Evolutionary conservation across 2,329 filamentous ascomycete species (phyloP), one percentile per base, ranked within the genome.

Genomic region (Colletotrichum noveboracense): DNA sequence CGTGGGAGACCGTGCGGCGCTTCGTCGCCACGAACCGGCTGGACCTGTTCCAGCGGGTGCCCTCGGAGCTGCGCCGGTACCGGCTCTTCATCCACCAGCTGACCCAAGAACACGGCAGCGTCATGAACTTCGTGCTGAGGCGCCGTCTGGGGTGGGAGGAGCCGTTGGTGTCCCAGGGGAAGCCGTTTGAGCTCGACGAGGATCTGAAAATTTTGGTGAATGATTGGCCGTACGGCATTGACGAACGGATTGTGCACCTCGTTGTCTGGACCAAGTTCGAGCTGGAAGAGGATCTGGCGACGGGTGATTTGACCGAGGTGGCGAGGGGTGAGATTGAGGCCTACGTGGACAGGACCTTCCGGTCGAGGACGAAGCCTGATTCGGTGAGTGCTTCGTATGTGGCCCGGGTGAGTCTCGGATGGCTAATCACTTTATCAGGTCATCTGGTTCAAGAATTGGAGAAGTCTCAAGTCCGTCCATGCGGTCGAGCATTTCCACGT

Each of bases 401-500:
- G 21, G 21, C 43, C 26, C 21, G 58, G 26, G 18, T 10, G 30
- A 52, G n/a, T 52, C 43, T 21, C 28, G 14, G 38, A 7, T 13
- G 43, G 55, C 67, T 28, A 48, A 38, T 60, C 16, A 76, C 34
- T 28, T n/a, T 52, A 1, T 13, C 21, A 77, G 76, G 75, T 77
- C 32, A 87, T 94, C 43, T 97, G 95, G 95, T 97, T 97, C 86
- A 95, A 94, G 87, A 98, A 98, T 81, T 98, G 96, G 95, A 90
- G 88, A 70, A 91, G 90, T 18, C 86, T 98, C 78, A 98, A 98
- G 87, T 97, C 94, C 28, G 91, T 98, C 32, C 92, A 95, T 79
- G 92, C 94, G 1, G 91, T 98, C 13, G 96, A 98, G 87, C 96
- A 98, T 83, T 97, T 98, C 81, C 96, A 98, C 84, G 93, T 98